Conservation (phyloP, 2,329 filamentous ascomycete species). For the Cladophialophora chaetospira region DNA sequence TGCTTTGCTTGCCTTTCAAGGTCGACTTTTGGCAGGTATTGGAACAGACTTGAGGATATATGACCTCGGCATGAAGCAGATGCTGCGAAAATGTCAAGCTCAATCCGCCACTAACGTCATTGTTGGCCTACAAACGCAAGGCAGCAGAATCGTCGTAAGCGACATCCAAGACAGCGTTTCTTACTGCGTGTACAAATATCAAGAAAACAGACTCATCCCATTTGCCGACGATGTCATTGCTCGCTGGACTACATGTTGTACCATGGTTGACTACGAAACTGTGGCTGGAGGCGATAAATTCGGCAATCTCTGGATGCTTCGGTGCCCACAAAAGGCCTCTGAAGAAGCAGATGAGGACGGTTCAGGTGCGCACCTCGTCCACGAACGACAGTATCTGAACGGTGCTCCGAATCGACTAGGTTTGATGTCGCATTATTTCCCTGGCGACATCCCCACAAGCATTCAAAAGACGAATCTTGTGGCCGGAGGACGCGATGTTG, state of each 20-base stretch:
- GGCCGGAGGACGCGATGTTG: conserved; percentile 84
- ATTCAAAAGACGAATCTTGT: conserved; percentile 88
- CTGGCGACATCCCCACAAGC: conserved; percentile 88
- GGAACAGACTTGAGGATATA: conserved; percentile 83
- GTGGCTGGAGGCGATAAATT: conserved; percentile 96
- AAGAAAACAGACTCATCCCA: conserved; percentile 87
- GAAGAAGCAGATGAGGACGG: conserved; percentile 91
- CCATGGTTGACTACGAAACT: conserved; percentile 98
- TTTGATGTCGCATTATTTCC: conserved; percentile 84
- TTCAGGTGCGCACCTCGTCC: conserved; percentile 84
- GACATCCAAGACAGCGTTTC: conserved; percentile 91
- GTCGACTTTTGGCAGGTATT: conserved; percentile 81
- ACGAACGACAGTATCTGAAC: conserved; percentile 86
- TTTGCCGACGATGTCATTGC: conserved; percentile 89
- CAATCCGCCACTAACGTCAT: conserved; percentile 81
- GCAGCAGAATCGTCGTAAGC: conserved; percentile 85
- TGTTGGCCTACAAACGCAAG: conserved; percentile 83
- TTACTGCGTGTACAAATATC: conserved; percentile 89
- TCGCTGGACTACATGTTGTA: conserved; percentile 85
- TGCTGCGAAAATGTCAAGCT: conserved; percentile 88
- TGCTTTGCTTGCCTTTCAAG: conserved; percentile 91
- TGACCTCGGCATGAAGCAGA: conserved; percentile 87
- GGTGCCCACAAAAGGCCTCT: conserved; percentile 81
- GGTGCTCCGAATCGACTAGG: conserved; percentile 83
- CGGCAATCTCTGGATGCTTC: conserved; percentile 90